Evolutionary conservation across 2,329 filamentous ascomycete species (phyloP).

Genomic region (Cercospora sesami): DNA sequence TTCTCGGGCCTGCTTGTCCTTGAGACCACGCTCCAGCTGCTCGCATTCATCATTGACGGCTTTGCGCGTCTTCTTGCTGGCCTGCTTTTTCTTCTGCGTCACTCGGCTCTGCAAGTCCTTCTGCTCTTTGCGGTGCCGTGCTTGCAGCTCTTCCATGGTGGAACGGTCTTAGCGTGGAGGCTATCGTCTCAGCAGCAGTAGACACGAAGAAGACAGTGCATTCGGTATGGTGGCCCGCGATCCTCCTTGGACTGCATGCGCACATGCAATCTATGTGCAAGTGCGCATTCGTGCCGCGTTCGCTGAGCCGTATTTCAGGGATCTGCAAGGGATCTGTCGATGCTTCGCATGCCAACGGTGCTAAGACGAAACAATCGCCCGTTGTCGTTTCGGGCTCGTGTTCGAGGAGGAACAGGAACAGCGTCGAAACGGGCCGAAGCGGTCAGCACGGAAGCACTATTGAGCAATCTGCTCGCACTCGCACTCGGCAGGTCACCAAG

Average conservation of each 20-base stretch:
- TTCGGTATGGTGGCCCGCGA: background rate
- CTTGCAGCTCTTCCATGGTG: slow-evolving; percentile 70
- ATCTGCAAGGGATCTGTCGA: slow-evolving; percentile 2
- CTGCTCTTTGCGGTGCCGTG: slow-evolving; percentile 83
- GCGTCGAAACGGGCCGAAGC: background rate
- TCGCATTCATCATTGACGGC: slow-evolving; percentile 64
- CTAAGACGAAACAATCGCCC: background rate
- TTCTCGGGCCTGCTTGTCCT: slow-evolving; percentile 56
- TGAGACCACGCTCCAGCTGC: slow-evolving; percentile 56
- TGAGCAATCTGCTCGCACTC: background rate
- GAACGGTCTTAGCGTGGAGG: background rate
- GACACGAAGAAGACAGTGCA: background rate
- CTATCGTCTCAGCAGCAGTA: slow-evolving; percentile 4
- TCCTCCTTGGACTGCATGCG: background rate
- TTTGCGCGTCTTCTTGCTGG: slow-evolving; percentile 75
- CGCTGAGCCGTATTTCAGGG: background rate
- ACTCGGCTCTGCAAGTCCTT: slow-evolving; percentile 81
- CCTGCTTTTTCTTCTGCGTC: slow-evolving; percentile 95
- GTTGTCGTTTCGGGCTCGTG: background rate
- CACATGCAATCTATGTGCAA: background rate
- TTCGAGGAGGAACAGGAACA: background rate
- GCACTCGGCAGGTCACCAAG: background rate
- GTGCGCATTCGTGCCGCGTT: background rate
- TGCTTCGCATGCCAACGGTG: background rate
- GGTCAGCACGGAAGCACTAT: background rate